Base-by-base conservation (phyloP, 768 basidiomycete genomes). In the Flagelloscypha sp. region DNA sequence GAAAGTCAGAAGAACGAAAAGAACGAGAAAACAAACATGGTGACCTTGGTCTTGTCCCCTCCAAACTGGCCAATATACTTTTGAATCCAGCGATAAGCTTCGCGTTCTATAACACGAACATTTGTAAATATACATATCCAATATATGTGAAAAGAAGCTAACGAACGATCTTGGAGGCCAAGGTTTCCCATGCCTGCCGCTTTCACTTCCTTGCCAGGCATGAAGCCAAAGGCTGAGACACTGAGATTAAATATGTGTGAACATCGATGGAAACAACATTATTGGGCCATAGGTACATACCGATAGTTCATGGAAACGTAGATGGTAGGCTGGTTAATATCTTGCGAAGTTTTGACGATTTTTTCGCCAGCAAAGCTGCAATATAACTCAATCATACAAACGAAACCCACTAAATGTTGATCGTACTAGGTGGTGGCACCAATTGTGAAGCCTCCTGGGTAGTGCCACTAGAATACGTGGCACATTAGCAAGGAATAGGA, bases 81-180 rank as follows among this genome's bases (percentile, higher is more conserved):
- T 30, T 68, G 61, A 1, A 70, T 57, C 68, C 68, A 72, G 38
- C 59, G 47, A 9, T 70, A 42, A 6, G 59, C 65, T 11, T 57
- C 47, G 8, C 58, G 48, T 37, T 56, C 54, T 66, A 48, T 29
- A 31, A 29, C 15, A 24, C n/a, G n/a, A n/a, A n/a, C n/a, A n/a
- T 6, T 27, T 6, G 21, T 32, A 2, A 13, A 29, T 12, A n/a
- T 12, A 15, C 20, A 22, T 6, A 2, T 12, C 23, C 8, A 22
- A 19, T 18, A 19, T 4, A 28, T 9, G 19, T 1, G 15, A 20
- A 17, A 20, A 20, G 2, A 24, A 27, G 16, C 7, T 7, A n/a
- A n/a, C n/a, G 40, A 37, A 69, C 67, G 57, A 46, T 70, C 68
- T 36, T 48, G 50, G 27, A 70, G 45, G 16, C 68, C 69, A 9